Conservation (phyloP, 305 asterid genomes). For the Solanum hybrid region DNA sequence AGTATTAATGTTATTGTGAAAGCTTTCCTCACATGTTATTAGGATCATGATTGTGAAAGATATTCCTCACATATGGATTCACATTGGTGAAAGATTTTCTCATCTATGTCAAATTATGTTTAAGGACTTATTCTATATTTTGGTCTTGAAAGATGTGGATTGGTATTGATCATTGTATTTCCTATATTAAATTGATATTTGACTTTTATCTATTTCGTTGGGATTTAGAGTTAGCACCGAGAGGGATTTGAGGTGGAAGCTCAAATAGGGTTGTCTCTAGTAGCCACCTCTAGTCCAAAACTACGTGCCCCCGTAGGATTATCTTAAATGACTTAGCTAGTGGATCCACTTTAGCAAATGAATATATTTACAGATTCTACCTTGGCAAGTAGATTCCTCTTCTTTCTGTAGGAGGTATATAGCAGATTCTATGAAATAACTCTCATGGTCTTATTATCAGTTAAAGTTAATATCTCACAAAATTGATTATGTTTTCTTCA, state of each 20-base stretch:
- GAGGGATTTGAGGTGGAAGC: not conserved
- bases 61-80: not conserved
- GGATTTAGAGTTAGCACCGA: not conserved
- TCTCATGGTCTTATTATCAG: not conserved
- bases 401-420: not conserved
- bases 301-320: not conserved
- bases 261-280: not conserved
- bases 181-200: too few relatives aligned
- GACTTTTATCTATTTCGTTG: not conserved
- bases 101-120: not conserved
- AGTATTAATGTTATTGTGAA: too few relatives aligned
- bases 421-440: not conserved
- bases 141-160: not conserved
- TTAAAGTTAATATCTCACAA: not conserved
- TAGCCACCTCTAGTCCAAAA: not conserved
- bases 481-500: not conserved
- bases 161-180: not conserved
- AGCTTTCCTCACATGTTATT: not conserved
- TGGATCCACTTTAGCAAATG: not conserved
- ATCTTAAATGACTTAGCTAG: not conserved
- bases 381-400: too few relatives aligned
- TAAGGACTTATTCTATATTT: not conserved
- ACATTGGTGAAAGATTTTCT: not conserved
- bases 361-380: not conserved
- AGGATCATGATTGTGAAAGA: not conserved